Evolutionary conservation across 805 yeast species (phyloP).

Genomic region (Kazachstania kunashirensis): DNA sequence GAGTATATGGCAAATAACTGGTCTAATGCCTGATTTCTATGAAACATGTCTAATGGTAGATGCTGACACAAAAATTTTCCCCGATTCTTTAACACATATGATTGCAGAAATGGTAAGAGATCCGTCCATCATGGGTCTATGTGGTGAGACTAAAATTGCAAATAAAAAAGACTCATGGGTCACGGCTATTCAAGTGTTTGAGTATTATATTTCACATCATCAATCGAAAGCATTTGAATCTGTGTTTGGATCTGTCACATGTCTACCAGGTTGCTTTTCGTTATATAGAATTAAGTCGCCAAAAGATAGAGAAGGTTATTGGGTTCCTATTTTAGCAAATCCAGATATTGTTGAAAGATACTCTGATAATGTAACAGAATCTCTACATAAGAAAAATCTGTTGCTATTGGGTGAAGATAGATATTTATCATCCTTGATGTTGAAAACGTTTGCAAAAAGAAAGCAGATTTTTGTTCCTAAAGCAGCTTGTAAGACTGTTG

Average conservation of each 20-base stretch:
- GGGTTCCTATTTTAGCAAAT: conserved; percentile 91
- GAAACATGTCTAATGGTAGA: conserved; percentile 86
- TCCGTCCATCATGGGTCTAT: conserved; percentile 80
- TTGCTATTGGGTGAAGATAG: conserved; percentile 86
- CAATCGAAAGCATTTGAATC: conserved; percentile 91
- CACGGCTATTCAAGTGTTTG: conserved; percentile 87
- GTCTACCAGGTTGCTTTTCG: conserved; percentile 92
- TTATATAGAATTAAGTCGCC: conserved; percentile 89
- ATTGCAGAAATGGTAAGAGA: conserved; percentile 80
- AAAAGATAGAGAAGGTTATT: conserved; percentile 63
- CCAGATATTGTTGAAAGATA: conserved; percentile 91
- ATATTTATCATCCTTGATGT: conserved; percentile 73
- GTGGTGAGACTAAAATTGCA: conserved; percentile 90
- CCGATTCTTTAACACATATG: conserved; percentile 86
- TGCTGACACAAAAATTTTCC: conserved; percentile 84
- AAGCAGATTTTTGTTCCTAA: conserved; percentile 79
- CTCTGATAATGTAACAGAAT: conserved; percentile 73
- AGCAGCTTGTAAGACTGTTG: conserved; percentile 86
- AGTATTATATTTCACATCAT: conserved; percentile 87
- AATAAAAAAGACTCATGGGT: conserved; percentile 82
- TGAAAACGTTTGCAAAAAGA: conserved; percentile 81
- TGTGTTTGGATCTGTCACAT: conserved; percentile 90
- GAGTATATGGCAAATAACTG: conserved; percentile 74
- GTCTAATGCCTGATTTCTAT: conserved; percentile 72
- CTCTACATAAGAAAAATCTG: conserved; percentile 79